Evolutionary conservation across 129 eudicot genomes (phyloP).

Genomic region (Scalesia atractyloides): DNA sequence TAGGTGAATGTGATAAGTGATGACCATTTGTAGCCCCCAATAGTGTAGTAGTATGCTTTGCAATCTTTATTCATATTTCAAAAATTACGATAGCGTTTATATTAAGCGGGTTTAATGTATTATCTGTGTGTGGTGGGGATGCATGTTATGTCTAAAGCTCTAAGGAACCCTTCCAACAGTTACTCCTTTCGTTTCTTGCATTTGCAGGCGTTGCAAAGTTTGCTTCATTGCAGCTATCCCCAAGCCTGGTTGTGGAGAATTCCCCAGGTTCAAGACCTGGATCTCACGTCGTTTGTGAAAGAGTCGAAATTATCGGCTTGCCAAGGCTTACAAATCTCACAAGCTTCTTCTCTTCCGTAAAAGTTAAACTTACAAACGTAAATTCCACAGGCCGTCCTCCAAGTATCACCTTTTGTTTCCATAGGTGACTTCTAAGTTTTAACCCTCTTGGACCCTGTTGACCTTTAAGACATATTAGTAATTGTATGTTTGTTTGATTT

Average conservation of each 20-base stretch:
- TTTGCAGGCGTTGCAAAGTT: constrained; percentile 63
- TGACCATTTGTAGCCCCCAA: background rate
- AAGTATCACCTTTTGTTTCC: constrained; percentile 71
- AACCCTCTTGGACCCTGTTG: background rate
- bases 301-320: constrained; percentile 73
- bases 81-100: too few relatives aligned
- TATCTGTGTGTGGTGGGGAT: too few relatives aligned
- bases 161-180: constrained; percentile 13
- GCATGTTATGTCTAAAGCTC: constrained; percentile 12
- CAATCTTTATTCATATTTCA: too few relatives aligned
- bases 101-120: too few relatives aligned
- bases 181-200: constrained; percentile 18
- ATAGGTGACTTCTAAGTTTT: constrained; percentile 58
- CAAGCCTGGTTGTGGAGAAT: constrained; percentile 54
- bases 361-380: constrained; percentile 53
- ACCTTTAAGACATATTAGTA: background rate
- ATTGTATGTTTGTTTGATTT: constrained; percentile 14
- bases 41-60: too few relatives aligned
- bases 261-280: constrained; percentile 83
- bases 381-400: constrained; percentile 54
- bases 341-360: constrained; percentile 65
- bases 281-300: constrained; percentile 59
- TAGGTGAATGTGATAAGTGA: background rate
- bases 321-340: constrained; percentile 63
- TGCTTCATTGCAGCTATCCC: constrained; percentile 55